Evolutionary conservation across 768 basidiomycete species (phyloP).

Genomic region (Panaeolus papilionaceus): DNA sequence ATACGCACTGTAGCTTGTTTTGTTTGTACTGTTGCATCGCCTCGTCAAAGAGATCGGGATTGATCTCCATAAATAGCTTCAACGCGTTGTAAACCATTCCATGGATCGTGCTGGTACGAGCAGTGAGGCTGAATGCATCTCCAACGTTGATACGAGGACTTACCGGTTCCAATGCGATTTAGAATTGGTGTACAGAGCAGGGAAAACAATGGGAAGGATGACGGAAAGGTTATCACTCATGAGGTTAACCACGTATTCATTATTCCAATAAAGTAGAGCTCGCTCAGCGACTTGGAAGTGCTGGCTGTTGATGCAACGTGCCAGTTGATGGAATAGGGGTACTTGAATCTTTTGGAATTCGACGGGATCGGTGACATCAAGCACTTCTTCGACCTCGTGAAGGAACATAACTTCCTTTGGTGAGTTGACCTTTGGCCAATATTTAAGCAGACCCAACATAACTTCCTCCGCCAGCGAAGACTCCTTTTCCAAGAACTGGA

Average conservation of each 20-base stretch:
- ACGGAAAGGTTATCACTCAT: conserved; percentile 95
- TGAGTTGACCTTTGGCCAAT: conserved; percentile 99
- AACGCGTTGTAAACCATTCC: conserved; percentile 99
- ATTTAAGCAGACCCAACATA: conserved; percentile 93
- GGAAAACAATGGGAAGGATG: conserved; percentile 96
- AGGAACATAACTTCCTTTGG: conserved; percentile 99
- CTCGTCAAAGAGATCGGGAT: conserved; percentile 94
- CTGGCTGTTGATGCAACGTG: conserved; percentile 97
- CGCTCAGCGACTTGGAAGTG: conserved; percentile 99
- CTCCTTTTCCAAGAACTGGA: conserved; percentile 99
- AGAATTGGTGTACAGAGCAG: conserved; percentile 93
- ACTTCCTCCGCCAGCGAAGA: conserved; percentile 92
- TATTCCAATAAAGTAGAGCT: conserved; percentile 98
- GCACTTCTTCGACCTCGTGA: conserved; percentile 98
- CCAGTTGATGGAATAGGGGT: conserved; percentile 91
- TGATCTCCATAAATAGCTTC: conserved; percentile 99
- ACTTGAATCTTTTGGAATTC: conserved; percentile 98
- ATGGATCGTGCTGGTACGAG: conserved; percentile 83
- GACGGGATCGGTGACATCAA: conserved; percentile 96
- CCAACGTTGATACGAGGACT: conserved; percentile 35
- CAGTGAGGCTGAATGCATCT: conserved; percentile 15
- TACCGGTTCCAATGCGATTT: conserved; percentile 99
- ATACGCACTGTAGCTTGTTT: conserved; percentile 79
- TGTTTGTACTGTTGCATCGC: conserved; percentile 94
- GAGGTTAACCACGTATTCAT: conserved; percentile 98